A percentile compares a stretch with the other conserved stretches of the same genome.
These are phyloP conservation scores for Biscutella laevigata DNA, from an alignment of 441 rosid genomes.

Conservation along the genomic window DNA sequence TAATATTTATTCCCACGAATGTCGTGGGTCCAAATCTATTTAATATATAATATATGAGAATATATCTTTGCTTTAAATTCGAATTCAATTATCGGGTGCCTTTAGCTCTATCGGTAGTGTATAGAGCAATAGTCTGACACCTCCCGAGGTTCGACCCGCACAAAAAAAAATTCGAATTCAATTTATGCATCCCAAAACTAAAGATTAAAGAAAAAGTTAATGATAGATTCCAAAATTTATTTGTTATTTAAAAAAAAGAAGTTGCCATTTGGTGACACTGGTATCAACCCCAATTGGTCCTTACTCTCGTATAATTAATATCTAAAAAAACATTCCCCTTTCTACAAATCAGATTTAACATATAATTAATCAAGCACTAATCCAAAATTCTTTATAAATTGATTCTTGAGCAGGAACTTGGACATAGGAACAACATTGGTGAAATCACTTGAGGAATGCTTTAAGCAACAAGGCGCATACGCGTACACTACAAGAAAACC, in stretches of 20 bases:
- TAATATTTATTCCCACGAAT: too few species aligned
- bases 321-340: background rate
- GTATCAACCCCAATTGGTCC: conserved; percentile 13
- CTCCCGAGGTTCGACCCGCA: too few species aligned
- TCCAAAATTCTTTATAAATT: background rate
- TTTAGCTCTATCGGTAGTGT: too few species aligned
- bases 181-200: conserved; percentile 1
- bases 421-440: conserved; percentile 53
- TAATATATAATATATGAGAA: too few species aligned
- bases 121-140: too few species aligned
- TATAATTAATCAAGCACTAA: too few species aligned
- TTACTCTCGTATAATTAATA: background rate
- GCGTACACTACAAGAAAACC: too few species aligned
- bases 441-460: conserved; percentile 53
- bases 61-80: too few species aligned
- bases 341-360: background rate
- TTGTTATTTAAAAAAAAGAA: conserved; percentile 5
- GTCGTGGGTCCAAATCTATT: too few species aligned
- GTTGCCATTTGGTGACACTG: conserved; percentile 12
- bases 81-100: too few species aligned
- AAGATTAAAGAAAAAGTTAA: background rate
- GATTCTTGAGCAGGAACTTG: conserved; percentile 43
- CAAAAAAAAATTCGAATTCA: conserved; percentile 19
- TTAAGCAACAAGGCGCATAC: conserved; percentile 49
- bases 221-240: conserved; percentile 6